A percentile compares a stretch with the other conserved stretches of the same genome.
phyloP scores from a whole-genome alignment of 345 rosid genomes.

The Rhodamnia argentea region DNA sequence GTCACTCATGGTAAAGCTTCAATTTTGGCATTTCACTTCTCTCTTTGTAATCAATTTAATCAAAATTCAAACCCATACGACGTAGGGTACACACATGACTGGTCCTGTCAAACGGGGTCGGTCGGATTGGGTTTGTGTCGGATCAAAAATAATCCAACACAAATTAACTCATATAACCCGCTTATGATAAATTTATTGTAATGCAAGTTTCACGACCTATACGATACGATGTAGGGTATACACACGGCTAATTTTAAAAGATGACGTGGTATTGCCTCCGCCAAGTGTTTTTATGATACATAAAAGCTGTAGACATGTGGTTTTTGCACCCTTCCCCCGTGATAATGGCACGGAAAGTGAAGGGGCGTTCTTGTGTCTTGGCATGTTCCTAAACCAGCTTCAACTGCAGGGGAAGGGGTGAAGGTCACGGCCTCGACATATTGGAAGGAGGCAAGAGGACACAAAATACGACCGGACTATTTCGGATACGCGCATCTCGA shows the following conservation, averaged over 20 bases:
- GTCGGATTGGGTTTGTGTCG: not conserved
- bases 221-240: no score
- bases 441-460: not conserved
- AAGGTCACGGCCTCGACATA: not conserved
- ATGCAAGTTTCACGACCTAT: no score
- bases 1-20: conserved; percentile 60
- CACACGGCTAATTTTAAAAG: no score
- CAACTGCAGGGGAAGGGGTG: not conserved
- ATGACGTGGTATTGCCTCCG: no score
- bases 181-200: no score
- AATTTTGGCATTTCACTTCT: not conserved
- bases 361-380: not conserved
- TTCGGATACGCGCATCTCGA: not conserved
- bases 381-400: not conserved
- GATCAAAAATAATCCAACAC: no score
- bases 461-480: not conserved
- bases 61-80: not conserved
- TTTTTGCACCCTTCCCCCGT: no score
- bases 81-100: not conserved
- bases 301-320: no score
- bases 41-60: not conserved
- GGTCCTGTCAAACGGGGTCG: no score
- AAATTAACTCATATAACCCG: no score
- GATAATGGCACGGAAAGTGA: not conserved
- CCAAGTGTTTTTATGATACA: no score